phyloP scores from a whole-genome alignment of 2,329 filamentous ascomycete genomes.

The Penicillium sp. region DNA sequence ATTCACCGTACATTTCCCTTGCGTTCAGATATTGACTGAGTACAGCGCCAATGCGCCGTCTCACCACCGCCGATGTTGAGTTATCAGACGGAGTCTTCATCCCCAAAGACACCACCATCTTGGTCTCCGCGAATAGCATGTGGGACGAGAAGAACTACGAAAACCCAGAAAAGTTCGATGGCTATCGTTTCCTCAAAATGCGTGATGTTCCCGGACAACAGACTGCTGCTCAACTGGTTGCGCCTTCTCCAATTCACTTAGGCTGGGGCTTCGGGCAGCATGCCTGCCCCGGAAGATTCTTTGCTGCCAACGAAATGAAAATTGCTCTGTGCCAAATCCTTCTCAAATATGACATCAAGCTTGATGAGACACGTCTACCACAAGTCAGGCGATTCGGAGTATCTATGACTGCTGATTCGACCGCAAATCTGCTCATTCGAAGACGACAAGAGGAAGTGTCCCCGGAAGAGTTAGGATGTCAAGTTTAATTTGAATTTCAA shows the following conservation, averaged over 20 bases:
- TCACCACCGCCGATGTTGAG: neutral
- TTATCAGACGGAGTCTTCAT: neutral
- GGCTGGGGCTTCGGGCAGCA: neutral
- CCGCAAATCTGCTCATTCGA: no score
- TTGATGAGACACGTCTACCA: no score
- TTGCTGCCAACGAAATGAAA: neutral
- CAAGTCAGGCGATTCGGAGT: no score
- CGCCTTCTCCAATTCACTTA: neutral
- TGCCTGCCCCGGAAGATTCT: neutral
- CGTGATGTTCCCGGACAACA: neutral
- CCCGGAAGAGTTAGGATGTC: no score
- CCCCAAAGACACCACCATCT: neutral
- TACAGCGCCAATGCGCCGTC: neutral
- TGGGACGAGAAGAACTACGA: neutral
- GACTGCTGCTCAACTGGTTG: neutral
- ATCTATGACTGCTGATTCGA: no score
- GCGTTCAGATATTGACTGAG: no score
- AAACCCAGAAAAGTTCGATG: neutral
- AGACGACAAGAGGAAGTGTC: no score
- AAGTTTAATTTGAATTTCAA: no score
- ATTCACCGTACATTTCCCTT: neutral
- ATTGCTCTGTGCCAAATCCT: no score
- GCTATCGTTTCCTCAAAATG: neutral
- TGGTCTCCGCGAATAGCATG: neutral
- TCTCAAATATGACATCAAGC: no score